These are phyloP conservation scores for Lentinula edodes DNA, from an alignment of 768 basidiomycete genomes.

Conservation along the genomic window DNA sequence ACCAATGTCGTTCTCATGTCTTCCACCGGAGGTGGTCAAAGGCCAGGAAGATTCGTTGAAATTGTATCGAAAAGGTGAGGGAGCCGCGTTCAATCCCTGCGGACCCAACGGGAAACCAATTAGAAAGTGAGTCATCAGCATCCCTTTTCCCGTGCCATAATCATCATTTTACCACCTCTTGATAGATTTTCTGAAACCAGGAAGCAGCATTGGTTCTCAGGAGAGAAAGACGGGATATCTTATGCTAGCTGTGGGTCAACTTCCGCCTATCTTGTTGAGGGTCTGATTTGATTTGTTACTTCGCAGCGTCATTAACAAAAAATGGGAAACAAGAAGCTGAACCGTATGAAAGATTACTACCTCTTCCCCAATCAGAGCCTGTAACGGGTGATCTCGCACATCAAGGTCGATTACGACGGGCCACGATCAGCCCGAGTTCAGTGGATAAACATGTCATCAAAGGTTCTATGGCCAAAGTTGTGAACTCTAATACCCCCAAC, in stretches of 20 bases:
- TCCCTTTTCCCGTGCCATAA: not conserved
- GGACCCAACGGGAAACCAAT: slow-evolving; percentile 52
- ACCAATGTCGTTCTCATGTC: slow-evolving; percentile 63
- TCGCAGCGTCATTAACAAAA: not conserved
- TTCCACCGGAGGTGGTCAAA: slow-evolving; percentile 44
- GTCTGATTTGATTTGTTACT: not conserved
- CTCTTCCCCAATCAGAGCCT: slow-evolving; percentile 32
- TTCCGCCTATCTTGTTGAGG: slow-evolving; percentile 4
- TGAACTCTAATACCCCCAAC: slow-evolving; percentile 21
- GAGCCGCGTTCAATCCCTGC: slow-evolving; percentile 50
- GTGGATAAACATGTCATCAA: slow-evolving; percentile 49
- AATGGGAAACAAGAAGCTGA: slow-evolving; percentile 8
- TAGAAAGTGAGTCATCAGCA: slow-evolving; percentile 43
- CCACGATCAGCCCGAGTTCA: slow-evolving; percentile 26
- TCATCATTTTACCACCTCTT: not conserved
- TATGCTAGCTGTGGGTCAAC: slow-evolving; percentile 38
- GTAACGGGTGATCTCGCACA: slow-evolving; percentile 29
- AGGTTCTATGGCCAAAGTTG: slow-evolving; percentile 50
- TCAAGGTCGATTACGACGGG: slow-evolving; percentile 35
- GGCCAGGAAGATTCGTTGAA: slow-evolving; percentile 45
- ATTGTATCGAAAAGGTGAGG: slow-evolving; percentile 39
- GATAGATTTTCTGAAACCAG: slow-evolving; percentile 54
- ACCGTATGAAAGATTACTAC: slow-evolving; percentile 16
- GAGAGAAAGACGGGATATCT: slow-evolving; percentile 49
- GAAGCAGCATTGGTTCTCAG: slow-evolving; percentile 59